Evolutionary conservation across 1,284 basidiomycete genomes (phyloP), one percentile per base, ranked within the genome.

Genomic region (Cutaneotrichosporon cutaneum): DNA sequence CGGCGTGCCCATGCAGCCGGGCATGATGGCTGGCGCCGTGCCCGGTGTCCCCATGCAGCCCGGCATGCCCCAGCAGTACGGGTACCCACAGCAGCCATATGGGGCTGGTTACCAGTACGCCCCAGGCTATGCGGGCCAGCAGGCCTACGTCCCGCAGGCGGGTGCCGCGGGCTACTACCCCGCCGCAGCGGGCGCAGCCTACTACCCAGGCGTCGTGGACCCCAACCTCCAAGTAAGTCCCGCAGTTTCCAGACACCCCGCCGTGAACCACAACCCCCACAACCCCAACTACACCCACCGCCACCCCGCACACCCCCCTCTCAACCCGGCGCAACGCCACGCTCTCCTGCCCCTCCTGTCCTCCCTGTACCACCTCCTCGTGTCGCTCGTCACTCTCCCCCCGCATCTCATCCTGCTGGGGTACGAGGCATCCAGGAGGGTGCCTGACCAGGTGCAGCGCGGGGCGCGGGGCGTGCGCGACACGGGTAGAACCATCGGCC

Each of bases 1-100:
- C 18, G 24, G 26, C 21, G 22, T 58, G 56, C 45, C 55, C 11
- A 50, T 57, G 45, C 54, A 55, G 22, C 32, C 18, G 1, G 39
- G 42, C 3, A 27, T 22, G 26, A 13, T 21, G 32, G 10, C 27
- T 2, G 54, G 54, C 4, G n/a, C n/a, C n/a, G n/a, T n/a, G n/a
- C n/a, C n/a, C n/a, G n/a, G n/a, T n/a, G 27, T 45, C 18, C 26
- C 27, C 33, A 51, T 58, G 56, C 33, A 35, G 18, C n/a, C 30
- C 26, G 47, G 48, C 3, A 58, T 58, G 56, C 24, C 26, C 18
- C 5, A 3, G 21, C 52, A 54, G 50, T 33, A 30, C 9, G 30
- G 30, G 32, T 54, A 54, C 33, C 21, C 48, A 2, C 48, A 51
- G 48, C 48, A 51, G 48, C 48, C 48, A 9, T 51, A 30, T 14